Percentiles rank a stretch among this genome's conserved stretches.
phyloP scores from a whole-genome alignment of 2,329 filamentous ascomycete genomes.

The Diaporthe capsici region DNA sequence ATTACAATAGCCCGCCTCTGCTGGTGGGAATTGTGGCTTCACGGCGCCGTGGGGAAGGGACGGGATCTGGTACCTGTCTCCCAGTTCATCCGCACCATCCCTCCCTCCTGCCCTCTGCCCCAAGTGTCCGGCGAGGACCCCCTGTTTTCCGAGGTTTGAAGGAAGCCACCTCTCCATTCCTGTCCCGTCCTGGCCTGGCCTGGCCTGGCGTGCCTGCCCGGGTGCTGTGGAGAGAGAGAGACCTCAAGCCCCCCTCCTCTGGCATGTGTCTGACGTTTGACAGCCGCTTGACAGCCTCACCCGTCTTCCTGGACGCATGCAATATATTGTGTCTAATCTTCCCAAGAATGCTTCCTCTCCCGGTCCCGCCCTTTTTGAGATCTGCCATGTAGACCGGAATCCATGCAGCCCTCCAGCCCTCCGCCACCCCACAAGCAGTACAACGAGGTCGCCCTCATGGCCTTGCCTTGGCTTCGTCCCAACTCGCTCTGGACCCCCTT shows the following conservation, averaged over 20 bases:
- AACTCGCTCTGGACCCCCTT: constrained; percentile 26
- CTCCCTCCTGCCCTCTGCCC: background rate
- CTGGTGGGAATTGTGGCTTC: constrained; percentile 19
- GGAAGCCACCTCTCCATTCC: constrained; percentile 21
- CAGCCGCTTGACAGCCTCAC: constrained; percentile 34
- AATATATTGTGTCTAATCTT: constrained; percentile 8
- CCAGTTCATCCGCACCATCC: constrained; percentile 4
- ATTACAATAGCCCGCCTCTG: background rate
- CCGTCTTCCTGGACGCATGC: constrained; percentile 2
- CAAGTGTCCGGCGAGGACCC: constrained; percentile 15
- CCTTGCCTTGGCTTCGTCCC: constrained; percentile 5
- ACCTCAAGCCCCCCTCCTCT: background rate
- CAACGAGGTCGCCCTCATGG: background rate
- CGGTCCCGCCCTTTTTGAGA: background rate
- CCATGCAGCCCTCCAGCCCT: constrained; percentile 4
- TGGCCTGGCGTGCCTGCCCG: background rate
- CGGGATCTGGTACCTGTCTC: constrained; percentile 2
- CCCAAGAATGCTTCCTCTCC: background rate
- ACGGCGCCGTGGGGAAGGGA: constrained; percentile 13
- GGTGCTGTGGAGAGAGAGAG: background rate
- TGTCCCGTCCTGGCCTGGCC: background rate
- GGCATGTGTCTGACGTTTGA: constrained; percentile 27
- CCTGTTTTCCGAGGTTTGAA: constrained; percentile 18
- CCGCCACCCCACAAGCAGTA: constrained; percentile 9
- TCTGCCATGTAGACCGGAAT: background rate